Evolutionary conservation across 169 alveolate genomes (phyloP), one percentile per base, ranked within the genome.

Genomic region (Babesia ovata): DNA sequence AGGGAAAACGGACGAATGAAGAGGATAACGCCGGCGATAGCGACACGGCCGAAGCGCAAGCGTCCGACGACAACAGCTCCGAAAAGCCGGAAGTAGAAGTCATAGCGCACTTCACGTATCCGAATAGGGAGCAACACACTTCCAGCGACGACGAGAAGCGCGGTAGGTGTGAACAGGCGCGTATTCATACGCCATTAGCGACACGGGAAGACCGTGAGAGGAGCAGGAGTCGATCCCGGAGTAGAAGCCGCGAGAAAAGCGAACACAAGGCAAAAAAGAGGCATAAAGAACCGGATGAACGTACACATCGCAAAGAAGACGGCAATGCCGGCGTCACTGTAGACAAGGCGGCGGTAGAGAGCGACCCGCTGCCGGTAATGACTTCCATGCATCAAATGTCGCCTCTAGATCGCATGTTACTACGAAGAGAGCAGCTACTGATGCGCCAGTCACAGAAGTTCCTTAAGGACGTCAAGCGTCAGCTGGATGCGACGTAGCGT

Each of bases 391-490:
- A 77, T 58, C 61, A 65, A 50, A 49, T 79, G 60, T 79, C 87
- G 21, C 67, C 79, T 6, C 48, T 81, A 21, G 88, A 81, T 42
- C 75, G 88, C 52, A 81, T 81, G 88, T 42, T 74, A 26, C 19
- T 81, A 22, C 48, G 84, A 8, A 54, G 69, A 21, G 88, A 81
- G 60, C 59, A 72, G 57, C 29, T 72, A 45, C 63, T 81, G 16
- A 63, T 67, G 58, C 50, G 75, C n/a, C 84, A 81, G 36, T 70
- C 88, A 26, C 60, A 16, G 19, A 72, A 67, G n/a, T 72, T 81
- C 69, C 67, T 81, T 19, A 52, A 54, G 12, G 79, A 63, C 13
- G 79, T 72, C 19, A 71, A 63, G 70, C 26, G 14, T 1, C 24
- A 22, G 50, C 50, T 4, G n/a, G 81, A 33, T 8, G 21, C 58